Percentiles rank a stretch among this genome's conserved stretches.
phyloP scores from a whole-genome alignment of 805 yeast species.

The Kuraishia capsulata region DNA sequence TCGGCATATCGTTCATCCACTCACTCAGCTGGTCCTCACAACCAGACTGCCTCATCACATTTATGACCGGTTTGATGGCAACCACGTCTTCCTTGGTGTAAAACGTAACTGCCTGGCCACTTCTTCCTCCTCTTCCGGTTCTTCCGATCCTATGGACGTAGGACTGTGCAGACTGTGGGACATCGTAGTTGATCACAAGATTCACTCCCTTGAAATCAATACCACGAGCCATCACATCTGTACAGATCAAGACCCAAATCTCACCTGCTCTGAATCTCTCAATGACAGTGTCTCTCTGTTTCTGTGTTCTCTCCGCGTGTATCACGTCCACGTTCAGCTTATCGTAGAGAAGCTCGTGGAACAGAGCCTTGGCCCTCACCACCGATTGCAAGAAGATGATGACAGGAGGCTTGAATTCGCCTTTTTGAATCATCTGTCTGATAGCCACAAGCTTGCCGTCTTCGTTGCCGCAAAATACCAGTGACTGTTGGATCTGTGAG shows the following conservation, averaged over 20 bases:
- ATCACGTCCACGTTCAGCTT: conserved; percentile 89
- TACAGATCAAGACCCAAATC: conserved; percentile 92
- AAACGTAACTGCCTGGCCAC: conserved; percentile 83
- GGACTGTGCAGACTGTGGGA: conserved; percentile 87
- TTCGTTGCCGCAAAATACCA: conserved; percentile 85
- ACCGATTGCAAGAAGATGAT: conserved; percentile 88
- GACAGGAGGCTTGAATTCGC: conserved; percentile 88
- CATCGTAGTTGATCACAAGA: conserved; percentile 91
- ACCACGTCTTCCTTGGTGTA: conserved; percentile 83
- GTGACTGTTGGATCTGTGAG: conserved; percentile 67
- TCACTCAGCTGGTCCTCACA: conserved; percentile 48
- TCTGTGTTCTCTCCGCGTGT: conserved; percentile 87
- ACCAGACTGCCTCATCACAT: conserved; percentile 94
- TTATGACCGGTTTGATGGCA: conserved; percentile 74
- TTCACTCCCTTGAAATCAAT: conserved; percentile 95
- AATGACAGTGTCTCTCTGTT: conserved; percentile 79
- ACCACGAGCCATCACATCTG: conserved; percentile 95
- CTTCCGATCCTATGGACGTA: conserved; percentile 98
- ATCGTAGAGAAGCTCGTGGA: conserved; percentile 88
- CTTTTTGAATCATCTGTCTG: conserved; percentile 75
- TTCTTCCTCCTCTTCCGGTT: conserved; percentile 91
- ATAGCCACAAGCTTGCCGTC: conserved; percentile 92
- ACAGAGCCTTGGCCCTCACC: conserved; percentile 88
- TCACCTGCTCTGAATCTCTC: conserved; percentile 84
- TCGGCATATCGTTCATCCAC: conserved; percentile 75